Conservation (phyloP, 805 yeast species). For the Alloascoidea africana region DNA sequence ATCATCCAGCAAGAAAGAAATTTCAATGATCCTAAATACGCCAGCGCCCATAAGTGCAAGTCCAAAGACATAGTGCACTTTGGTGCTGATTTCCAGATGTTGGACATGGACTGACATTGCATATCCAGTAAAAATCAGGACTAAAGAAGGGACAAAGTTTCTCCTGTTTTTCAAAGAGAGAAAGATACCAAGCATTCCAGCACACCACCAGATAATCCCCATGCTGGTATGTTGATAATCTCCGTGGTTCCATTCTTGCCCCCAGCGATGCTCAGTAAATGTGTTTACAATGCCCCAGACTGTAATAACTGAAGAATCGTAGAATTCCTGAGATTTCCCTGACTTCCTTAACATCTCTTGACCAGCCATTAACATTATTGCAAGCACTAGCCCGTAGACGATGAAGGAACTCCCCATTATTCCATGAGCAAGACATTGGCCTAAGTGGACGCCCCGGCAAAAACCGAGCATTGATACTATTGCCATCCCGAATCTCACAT, state of each 20-base stretch:
- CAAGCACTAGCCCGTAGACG: constrained; percentile 58
- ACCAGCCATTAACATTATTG: constrained; percentile 54
- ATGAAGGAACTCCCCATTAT: constrained; percentile 90
- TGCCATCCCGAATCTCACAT: neutral
- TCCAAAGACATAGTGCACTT: constrained; percentile 83
- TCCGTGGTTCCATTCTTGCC: constrained; percentile 84
- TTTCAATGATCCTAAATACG: constrained; percentile 58
- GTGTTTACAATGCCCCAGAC: constrained; percentile 90
- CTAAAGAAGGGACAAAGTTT: constrained; percentile 65
- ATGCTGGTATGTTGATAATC: constrained; percentile 92
- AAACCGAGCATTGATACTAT: constrained; percentile 39
- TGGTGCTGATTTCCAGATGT: constrained; percentile 59
- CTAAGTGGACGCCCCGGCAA: constrained; percentile 71
- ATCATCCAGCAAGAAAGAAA: constrained; percentile 62
- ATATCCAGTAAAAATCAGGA: constrained; percentile 82
- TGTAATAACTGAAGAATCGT: constrained; percentile 68
- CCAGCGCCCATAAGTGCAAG: constrained; percentile 70
- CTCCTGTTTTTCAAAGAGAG: constrained; percentile 55
- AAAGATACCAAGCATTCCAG: constrained; percentile 76
- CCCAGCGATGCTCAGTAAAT: constrained; percentile 96
- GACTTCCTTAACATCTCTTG: constrained; percentile 31
- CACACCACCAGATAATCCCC: constrained; percentile 96
- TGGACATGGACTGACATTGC: constrained; percentile 90
- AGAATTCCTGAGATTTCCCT: constrained; percentile 64
- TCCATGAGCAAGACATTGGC: constrained; percentile 95